A percentile compares a stretch with the other conserved stretches of the same genome.
Evolutionary conservation across 768 basidiomycete genomes (phyloP).

Genomic region (Leccinum aurantiacum): DNA sequence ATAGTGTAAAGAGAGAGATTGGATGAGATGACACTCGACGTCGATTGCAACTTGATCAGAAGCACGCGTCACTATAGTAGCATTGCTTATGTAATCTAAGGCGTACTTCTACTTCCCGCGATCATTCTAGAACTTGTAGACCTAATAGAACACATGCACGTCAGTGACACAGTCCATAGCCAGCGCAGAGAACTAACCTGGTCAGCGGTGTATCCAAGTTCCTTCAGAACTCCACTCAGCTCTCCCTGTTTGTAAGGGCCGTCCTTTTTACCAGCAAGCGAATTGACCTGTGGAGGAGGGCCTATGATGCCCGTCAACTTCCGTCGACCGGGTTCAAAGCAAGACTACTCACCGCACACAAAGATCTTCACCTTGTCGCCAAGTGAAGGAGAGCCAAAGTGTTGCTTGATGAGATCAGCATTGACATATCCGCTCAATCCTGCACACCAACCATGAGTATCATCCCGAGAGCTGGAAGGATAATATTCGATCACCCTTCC

Average conservation of each 20-base stretch:
- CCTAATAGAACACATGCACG: constrained; percentile 26
- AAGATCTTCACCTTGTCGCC: constrained; percentile 86
- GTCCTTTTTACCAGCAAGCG: constrained; percentile 85
- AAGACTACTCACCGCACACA: constrained; percentile 69
- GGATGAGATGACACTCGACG: constrained; percentile 12
- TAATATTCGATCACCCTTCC: constrained; percentile 50
- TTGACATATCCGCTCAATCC: constrained; percentile 76
- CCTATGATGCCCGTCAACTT: constrained; percentile 36
- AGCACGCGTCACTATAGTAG: constrained; percentile 26
- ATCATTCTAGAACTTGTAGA: constrained; percentile 40
- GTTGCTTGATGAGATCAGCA: constrained; percentile 67
- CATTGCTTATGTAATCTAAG: constrained; percentile 32
- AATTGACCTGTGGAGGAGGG: constrained; percentile 86
- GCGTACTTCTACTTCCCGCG: constrained; percentile 7
- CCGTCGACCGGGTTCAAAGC: background rate
- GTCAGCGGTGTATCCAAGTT: constrained; percentile 79
- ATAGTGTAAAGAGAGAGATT: constrained; percentile 29
- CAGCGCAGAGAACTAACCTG: constrained; percentile 54
- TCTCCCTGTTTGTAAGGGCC: constrained; percentile 80
- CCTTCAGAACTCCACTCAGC: constrained; percentile 79
- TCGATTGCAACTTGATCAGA: constrained; percentile 24
- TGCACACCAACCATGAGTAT: constrained; percentile 19
- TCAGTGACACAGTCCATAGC: background rate
- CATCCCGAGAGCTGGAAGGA: background rate
- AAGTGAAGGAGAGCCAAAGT: constrained; percentile 62